Evolutionary conservation across 2,329 filamentous ascomycete species (phyloP), one percentile per base, ranked within the genome.

Genomic region (Lecanosticta acicola): DNA sequence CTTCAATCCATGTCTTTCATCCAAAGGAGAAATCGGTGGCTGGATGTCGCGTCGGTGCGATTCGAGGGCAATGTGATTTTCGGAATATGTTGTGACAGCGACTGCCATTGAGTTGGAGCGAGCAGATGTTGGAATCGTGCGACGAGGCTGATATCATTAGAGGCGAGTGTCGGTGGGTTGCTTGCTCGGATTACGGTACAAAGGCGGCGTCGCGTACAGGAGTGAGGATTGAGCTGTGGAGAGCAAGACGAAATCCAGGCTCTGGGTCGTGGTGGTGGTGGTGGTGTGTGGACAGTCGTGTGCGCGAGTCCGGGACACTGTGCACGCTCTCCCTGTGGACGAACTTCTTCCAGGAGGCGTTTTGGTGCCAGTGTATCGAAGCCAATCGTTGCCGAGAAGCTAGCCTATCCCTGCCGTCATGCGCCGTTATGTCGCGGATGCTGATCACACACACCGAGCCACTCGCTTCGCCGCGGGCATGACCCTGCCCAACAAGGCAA

Each of bases 11-110:
- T 61, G 49, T 41, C 59, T 61, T 49, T 73, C 69, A 73, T 62
- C 66, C 70, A 61, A 70, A 59, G 63, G 67, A 70, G 62, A 71
- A 67, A 56, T 71, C 66, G 56, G 64, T 60, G 49, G 66, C 66
- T 49, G 68, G 67, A 58, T 70, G 62, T 59, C 66, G 67, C 50
- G 65, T 66, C 49, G 65, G 64, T 49, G 65, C 67, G 58, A 69
- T 59, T 56, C 67, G 66, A 52, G 66, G 65, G 58, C 64, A 66
- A 53, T 66, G 61, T 49, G 65, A 65, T 61, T 61, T 60, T 49
- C 65, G 67, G 53, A 67, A 59, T 57, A 67, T 58, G 57, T 63
- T 60, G 63, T 66, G 65, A 68, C 67, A 62, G 66, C 63, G 43
- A 45, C 50, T 61, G 72, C 71, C 72, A 75, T 75, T 67, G 58